Evolutionary conservation across 192 early-diverging fungal species (phyloP), one percentile per base, ranked within the genome.

Genomic region (Podochytrium sp.): DNA sequence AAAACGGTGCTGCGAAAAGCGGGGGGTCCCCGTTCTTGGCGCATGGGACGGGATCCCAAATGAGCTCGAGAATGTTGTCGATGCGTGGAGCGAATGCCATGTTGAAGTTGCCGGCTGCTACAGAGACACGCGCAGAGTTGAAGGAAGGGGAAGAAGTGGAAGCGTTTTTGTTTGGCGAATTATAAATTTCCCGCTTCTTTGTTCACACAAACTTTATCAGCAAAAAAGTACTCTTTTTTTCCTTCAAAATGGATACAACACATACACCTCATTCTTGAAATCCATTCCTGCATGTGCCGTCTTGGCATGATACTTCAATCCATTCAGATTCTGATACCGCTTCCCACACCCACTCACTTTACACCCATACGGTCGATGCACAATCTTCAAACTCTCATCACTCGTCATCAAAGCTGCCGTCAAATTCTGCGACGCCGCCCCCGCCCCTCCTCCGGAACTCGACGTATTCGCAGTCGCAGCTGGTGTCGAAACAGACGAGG

Each of bases 291-390:
- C 14, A 55, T 84, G 82, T 20, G 70, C 72, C 43, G 74, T 77
- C n/a, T 72, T 57, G 25, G 79, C 82, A 74, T 98, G 96, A 80
- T 98, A 98, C 86, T 96, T 96, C 71, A 98, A 86, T 4, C 96
- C 96, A 73, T 96, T 96, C 71, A 94, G 78, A 81, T 98, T 98
- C 84, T 98, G 96, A 90, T 98, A 98, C 40, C 94, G 82, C 79
- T 96, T 96, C 75, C 91, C 91, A 84, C 94, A 98, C 30, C 74
- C 64, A 43, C n/a, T 27, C 20, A 81, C 35, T 23, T 74, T 66
- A 64, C 81, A 83, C n/a, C 76, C 78, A 51, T 77, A 80, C 4
- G 79, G 78, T 49, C 78, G 27, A 40, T 72, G 73, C 25, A 75
- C 58, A 52, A 79, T 68, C 59, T 76, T 75, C 20, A 79, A 37